These are phyloP conservation scores for Yamadazyma sp. DNA, from an alignment of 805 yeast genomes.

Conservation along the genomic window DNA sequence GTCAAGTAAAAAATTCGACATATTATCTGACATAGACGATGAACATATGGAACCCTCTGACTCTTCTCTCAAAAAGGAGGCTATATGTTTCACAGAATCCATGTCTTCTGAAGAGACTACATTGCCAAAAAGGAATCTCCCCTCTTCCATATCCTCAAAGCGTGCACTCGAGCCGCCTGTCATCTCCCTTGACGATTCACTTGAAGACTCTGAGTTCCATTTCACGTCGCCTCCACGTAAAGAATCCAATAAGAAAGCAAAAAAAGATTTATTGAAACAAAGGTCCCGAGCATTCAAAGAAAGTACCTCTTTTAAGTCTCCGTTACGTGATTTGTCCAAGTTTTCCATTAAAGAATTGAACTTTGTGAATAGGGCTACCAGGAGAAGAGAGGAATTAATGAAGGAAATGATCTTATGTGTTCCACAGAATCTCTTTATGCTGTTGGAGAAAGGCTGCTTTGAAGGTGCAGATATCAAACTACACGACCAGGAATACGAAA, in stretches of 20 bases:
- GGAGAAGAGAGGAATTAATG: constrained; percentile 52
- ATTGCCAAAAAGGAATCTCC: no score
- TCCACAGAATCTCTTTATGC: constrained; percentile 26
- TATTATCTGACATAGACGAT: no score
- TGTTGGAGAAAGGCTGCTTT: constrained; percentile 22
- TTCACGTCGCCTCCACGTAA: constrained; percentile 2
- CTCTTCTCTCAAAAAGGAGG: no score
- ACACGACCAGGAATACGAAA: constrained; percentile 25
- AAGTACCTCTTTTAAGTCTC: constrained; percentile 1
- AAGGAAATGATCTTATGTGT: constrained; percentile 49
- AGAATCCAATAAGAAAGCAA: background rate
- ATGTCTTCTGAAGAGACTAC: no score
- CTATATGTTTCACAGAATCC: no score
- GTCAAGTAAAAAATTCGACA: no score
- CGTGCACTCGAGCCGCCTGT: no score
- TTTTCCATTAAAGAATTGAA: constrained; percentile 31
- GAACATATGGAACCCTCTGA: background rate
- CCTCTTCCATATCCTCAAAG: no score
- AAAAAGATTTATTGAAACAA: background rate
- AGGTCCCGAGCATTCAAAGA: background rate
- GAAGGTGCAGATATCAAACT: constrained; percentile 6
- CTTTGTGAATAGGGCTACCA: constrained; percentile 33
- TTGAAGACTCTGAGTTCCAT: constrained; percentile 6
- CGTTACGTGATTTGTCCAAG: constrained; percentile 8
- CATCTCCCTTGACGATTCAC: constrained; percentile 5